Evolutionary conservation across 768 basidiomycete genomes (phyloP).

Genomic region (Dioszegia aurantiaca): DNA sequence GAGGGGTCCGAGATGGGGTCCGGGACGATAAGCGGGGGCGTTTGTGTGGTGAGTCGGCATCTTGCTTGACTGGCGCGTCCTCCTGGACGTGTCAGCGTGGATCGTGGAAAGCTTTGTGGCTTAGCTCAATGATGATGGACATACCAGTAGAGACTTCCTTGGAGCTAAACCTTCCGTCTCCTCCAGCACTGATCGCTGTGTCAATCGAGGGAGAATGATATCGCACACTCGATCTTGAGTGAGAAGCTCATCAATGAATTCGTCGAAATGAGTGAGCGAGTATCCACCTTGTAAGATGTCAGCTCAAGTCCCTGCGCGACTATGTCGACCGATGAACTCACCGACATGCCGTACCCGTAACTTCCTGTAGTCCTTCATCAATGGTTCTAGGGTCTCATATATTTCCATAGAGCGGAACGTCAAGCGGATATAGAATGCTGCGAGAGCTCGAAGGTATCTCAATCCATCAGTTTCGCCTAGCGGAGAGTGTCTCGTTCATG

Average conservation of each 20-base stretch:
- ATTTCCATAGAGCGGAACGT: slow-evolving; percentile 88
- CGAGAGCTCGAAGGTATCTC: slow-evolving; percentile 90
- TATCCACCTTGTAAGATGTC: slow-evolving; percentile 69
- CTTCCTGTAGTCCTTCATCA: slow-evolving; percentile 91
- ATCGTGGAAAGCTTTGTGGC: neutral
- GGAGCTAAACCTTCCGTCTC: slow-evolving; percentile 74
- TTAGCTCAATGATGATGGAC: slow-evolving; percentile 19
- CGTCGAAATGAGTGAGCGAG: slow-evolving; percentile 80
- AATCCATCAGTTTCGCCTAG: neutral
- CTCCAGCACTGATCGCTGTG: slow-evolving; percentile 80
- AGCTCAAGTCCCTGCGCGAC: no score
- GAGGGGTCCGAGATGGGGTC: slow-evolving; percentile 30
- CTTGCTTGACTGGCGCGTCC: slow-evolving; percentile 15
- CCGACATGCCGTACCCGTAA: slow-evolving; percentile 75
- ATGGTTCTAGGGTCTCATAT: slow-evolving; percentile 86
- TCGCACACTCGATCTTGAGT: slow-evolving; percentile 92
- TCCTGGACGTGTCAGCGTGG: slow-evolving; percentile 19
- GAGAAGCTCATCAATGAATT: slow-evolving; percentile 79
- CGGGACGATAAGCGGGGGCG: slow-evolving; percentile 28
- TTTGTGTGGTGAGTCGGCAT: slow-evolving; percentile 15
- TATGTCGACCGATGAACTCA: slow-evolving; percentile 55
- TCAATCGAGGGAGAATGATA: slow-evolving; percentile 85
- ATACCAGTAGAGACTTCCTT: slow-evolving; percentile 65
- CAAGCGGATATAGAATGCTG: slow-evolving; percentile 90
- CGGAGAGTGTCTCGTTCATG: neutral